Base-by-base conservation (phyloP, 495 filamentous ascomycete species). In the Mycothermus thermophilus region DNA sequence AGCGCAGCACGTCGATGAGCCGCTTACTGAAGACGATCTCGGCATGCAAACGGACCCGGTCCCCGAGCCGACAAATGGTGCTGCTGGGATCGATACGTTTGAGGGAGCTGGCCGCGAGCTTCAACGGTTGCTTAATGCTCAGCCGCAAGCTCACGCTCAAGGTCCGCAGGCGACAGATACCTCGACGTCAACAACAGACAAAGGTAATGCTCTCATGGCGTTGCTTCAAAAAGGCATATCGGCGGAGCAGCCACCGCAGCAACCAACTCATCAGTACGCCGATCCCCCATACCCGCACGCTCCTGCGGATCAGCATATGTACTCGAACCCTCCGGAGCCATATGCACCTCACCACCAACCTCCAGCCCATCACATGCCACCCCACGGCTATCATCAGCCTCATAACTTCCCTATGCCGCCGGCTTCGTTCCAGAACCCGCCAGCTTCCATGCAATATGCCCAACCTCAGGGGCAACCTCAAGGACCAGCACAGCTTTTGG, bases 61-160 rank as follows among this genome's bases (percentile, higher is more conserved):
- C 4, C 28, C 35, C n/a, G 37, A 34, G 2, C 27, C 40, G 5
- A 34, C 42, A 1, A 46, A 38, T 6, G 26, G 37, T 3, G 46
- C 45, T 3, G 41, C 50, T 4, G 54, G 53, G 8, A 50, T 60
- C 21, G 55, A 62, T 33, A 60, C 59, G 10, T 39, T 69, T 11
- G 66, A 66, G 33, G 74, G 74, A 30, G 75, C 71, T n/a, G 76
- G 70, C 2, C 59, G 59, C 22, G 73, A 79, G 33, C 57, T 84
- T 4, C 77, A 74, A 34, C 69, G 67, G 8, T 53, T 83, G 7
- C 62, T 85, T 16, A 74, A 77, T 32, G 71, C 80, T 20, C 70
- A 71, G 30, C 63, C 62, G 11, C 55, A 62, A 0, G 62, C 60
- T 0, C 52, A 69, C n/a, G n/a, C n/a, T n/a, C n/a, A n/a, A 37